Conservation (phyloP, 768 basidiomycete genomes). For the Dendrothele bispora region DNA sequence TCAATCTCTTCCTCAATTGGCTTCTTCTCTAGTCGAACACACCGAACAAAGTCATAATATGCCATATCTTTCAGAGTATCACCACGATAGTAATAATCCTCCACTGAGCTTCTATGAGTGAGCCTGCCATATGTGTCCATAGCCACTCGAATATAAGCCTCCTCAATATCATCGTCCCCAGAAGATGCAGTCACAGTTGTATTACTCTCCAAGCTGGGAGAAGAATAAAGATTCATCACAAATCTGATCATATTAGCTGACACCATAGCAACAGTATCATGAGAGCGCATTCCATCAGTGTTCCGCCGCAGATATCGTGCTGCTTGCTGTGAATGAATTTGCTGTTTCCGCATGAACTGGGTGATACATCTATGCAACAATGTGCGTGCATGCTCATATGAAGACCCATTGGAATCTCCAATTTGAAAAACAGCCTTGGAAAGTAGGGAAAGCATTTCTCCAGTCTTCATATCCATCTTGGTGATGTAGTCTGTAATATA, state of each 20-base stretch:
- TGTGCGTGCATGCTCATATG: constrained; percentile 12
- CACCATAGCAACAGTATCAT: constrained; percentile 26
- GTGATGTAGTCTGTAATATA: constrained; percentile 38
- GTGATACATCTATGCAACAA: constrained; percentile 31
- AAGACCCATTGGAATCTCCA: not conserved
- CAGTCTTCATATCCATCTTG: constrained; percentile 27
- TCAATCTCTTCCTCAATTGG: too few relatives aligned
- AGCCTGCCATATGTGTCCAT: constrained; percentile 12
- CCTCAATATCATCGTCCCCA: not conserved
- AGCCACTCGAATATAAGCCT: not conserved
- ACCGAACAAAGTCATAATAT: constrained; percentile 27
- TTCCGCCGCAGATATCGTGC: constrained; percentile 25
- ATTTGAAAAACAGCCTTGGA: constrained; percentile 20
- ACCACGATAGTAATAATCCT: constrained; percentile 25
- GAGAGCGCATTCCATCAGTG: constrained; percentile 25
- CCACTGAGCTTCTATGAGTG: constrained; percentile 16
- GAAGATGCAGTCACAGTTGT: not conserved
- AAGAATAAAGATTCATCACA: too few relatives aligned
- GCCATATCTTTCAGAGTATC: constrained; percentile 11
- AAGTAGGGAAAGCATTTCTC: constrained; percentile 23
- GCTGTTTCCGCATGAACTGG: constrained; percentile 25
- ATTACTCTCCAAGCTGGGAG: not conserved
- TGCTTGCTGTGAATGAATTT: constrained; percentile 35
- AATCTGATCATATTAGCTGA: constrained; percentile 14
- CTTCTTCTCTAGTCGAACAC: constrained; percentile 11